A percentile compares a stretch with the other conserved stretches of the same genome.
phyloP scores from a whole-genome alignment of 441 rosid genomes.

The Mallotus japonicus region DNA sequence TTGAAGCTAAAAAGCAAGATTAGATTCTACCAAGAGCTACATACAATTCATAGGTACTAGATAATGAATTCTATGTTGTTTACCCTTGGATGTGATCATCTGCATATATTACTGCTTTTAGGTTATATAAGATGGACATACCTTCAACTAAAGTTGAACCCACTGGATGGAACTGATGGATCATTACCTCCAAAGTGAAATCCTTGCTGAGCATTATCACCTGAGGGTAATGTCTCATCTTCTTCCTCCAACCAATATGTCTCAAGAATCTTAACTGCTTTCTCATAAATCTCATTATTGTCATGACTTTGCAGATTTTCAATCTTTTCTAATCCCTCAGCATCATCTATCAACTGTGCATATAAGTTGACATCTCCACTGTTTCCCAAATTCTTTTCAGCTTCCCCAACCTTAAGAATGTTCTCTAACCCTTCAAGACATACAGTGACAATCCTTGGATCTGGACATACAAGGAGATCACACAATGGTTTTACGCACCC shows the following conservation, averaged over 20 bases:
- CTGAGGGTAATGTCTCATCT: constrained; percentile 55
- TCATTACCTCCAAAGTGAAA: constrained; percentile 59
- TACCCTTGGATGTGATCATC: neutral
- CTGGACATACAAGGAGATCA: constrained; percentile 75
- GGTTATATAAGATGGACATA: neutral
- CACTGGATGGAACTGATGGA: constrained; percentile 54
- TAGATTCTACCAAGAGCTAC: no score
- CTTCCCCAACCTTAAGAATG: constrained; percentile 78
- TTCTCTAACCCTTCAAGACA: constrained; percentile 81
- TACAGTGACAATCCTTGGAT: constrained; percentile 76
- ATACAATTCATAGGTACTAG: no score
- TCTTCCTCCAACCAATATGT: constrained; percentile 80
- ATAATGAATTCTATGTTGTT: neutral
- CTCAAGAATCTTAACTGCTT: constrained; percentile 68
- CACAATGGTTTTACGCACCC: constrained; percentile 79
- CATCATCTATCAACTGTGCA: constrained; percentile 76
- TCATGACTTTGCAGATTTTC: constrained; percentile 72
- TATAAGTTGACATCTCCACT: constrained; percentile 49
- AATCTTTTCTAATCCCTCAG: constrained; percentile 66
- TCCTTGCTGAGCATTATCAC: constrained; percentile 48
- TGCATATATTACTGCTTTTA: neutral
- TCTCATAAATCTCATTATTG: constrained; percentile 62
- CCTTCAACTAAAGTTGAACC: constrained; percentile 70
- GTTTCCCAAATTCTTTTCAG: constrained; percentile 51
- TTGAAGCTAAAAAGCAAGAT: neutral